Conservation (phyloP, 805 yeast genomes). For the Lipomyces orientalis region DNA sequence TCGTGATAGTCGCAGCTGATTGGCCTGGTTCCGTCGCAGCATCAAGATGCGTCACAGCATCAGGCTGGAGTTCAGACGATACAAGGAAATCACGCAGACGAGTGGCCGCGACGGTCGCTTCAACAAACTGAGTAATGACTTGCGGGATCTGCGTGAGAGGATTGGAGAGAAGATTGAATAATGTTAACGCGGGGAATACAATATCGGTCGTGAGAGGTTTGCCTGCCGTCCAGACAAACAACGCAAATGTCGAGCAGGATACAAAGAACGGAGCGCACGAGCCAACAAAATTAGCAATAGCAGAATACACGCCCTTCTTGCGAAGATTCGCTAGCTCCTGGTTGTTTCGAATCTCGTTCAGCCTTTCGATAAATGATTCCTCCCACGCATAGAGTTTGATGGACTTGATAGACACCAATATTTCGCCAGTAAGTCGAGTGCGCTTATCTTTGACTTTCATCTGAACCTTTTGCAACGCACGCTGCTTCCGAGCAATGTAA, state of each 20-base stretch:
- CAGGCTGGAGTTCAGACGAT: slow-evolving; percentile 75
- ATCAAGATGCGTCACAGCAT: slow-evolving; percentile 61
- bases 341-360: slow-evolving; percentile 84
- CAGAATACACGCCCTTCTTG: slow-evolving; percentile 72
- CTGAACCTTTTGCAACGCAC: slow-evolving; percentile 74
- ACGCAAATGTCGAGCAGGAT: slow-evolving; percentile 85
- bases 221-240: slow-evolving; percentile 66
- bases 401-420: slow-evolving; percentile 88
- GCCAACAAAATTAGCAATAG: slow-evolving; percentile 76
- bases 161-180: slow-evolving; percentile 85
- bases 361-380: slow-evolving; percentile 71
- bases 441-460: slow-evolving; percentile 94
- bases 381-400: slow-evolving; percentile 97
- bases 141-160: slow-evolving; percentile 91
- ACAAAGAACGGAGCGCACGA: slow-evolving; percentile 87
- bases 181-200: slow-evolving; percentile 82
- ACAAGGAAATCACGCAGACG: slow-evolving; percentile 75
- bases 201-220: slow-evolving; percentile 83
- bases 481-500: slow-evolving; percentile 66
- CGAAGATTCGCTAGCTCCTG: slow-evolving; percentile 76
- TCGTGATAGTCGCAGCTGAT: slow-evolving; percentile 49
- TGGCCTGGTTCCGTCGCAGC: slow-evolving; percentile 76
- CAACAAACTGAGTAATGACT: slow-evolving; percentile 83
- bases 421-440: slow-evolving; percentile 85
- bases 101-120: slow-evolving; percentile 63